Base-by-base conservation (phyloP, 1,139 yeast species). In the Suhomyces maxii region DNA sequence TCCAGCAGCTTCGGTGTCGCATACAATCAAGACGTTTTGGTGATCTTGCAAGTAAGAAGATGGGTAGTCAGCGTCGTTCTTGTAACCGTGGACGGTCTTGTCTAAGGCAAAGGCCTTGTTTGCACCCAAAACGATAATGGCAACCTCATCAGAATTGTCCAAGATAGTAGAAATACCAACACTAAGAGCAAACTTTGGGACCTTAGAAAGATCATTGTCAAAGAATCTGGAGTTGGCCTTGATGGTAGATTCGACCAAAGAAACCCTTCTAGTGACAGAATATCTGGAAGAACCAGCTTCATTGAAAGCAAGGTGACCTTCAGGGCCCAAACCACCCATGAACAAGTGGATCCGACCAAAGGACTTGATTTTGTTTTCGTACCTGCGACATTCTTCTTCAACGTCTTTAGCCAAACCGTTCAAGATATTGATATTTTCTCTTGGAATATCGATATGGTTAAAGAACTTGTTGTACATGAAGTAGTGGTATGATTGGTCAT, bases 241-340 rank as follows among this genome's bases (percentile, higher is more conserved):
- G 42, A 82, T 77, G 14, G 86, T 82, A 31, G 79, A 71, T 42
- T 71, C 68, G 9, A 77, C 86, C 50, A 82, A 69, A 3, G 64
- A 58, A 30, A 82, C 82, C 52, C 67, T 65, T 53, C 86, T 68
- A 1, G 86, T 82, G 14, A 52, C 61, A 7, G 81, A 74, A 49
- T 65, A 60, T 50, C 81, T 68, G 3, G 71, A 41, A 7, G 83
- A 78, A 9, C 86, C 86, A 14, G 79, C 71, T 61, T 82, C 86
- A 60, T 82, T 82, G 59, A 82, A 82, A 1, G 86, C 86, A 59
- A 82, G 70, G 59, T 82, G 86, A 33, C 86, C 86, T 58, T 82
- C 83, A 23, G 84, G 81, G 3, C 86, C 86, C 57, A 82, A 68
- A 1, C 86, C 86, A 10, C 86, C 86, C 60, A 82, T 61, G 56